phyloP scores from a whole-genome alignment of 805 yeast genomes.

The Wickerhamiella slavikovae region DNA sequence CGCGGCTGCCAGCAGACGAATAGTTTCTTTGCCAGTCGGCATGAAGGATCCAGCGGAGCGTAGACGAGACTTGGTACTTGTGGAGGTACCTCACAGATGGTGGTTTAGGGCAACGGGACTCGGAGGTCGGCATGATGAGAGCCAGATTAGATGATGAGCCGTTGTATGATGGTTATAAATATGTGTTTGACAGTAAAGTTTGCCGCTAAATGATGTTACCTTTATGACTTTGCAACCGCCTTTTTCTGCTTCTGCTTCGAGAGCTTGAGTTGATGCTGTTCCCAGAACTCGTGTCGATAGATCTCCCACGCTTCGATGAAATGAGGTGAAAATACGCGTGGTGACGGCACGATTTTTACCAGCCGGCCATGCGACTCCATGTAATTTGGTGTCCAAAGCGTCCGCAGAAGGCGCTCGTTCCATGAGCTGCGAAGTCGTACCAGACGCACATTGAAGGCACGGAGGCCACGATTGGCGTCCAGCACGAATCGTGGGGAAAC shows the following conservation, averaged over 20 bases:
- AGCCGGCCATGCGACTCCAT: constrained; percentile 34
- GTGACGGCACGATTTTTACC: constrained; percentile 60
- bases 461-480: constrained; percentile 72
- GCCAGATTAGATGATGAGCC: too few species aligned
- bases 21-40: not conserved
- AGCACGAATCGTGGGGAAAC: constrained; percentile 59
- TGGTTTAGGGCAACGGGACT: too few species aligned
- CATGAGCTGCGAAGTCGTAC: constrained; percentile 21
- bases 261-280: constrained; percentile 8
- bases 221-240: too few species aligned
- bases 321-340: constrained; percentile 64
- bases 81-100: too few species aligned
- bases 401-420: constrained; percentile 13
- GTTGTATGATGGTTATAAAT: too few species aligned
- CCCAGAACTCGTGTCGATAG: constrained; percentile 87
- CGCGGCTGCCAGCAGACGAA: constrained; percentile 1
- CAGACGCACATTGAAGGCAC: constrained; percentile 61
- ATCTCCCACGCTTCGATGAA: constrained; percentile 89
- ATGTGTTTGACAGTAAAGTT: too few species aligned
- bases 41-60: too few species aligned
- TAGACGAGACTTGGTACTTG: too few species aligned
- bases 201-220: too few species aligned
- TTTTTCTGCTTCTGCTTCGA: not conserved
- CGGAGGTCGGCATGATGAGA: too few species aligned
- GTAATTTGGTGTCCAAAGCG: constrained; percentile 14